Conservation (phyloP, 352 stramenopile genomes). For the Phytopythium delawarense region DNA sequence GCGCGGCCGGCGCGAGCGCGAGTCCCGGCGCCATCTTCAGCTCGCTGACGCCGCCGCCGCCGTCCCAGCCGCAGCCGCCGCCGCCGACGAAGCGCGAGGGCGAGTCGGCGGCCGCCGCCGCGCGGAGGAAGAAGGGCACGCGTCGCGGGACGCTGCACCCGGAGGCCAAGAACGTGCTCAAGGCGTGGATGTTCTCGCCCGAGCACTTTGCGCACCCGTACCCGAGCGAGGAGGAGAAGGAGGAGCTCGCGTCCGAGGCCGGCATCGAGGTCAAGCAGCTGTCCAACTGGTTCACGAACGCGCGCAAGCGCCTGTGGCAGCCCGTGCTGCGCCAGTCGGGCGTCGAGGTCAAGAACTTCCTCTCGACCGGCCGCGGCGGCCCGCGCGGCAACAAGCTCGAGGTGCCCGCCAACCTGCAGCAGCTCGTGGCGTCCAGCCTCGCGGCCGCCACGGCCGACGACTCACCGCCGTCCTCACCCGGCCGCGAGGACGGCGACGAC, state of each 20-base stretch:
- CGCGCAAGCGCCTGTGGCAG: conserved; percentile 85
- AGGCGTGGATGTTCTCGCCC: conserved; percentile 88
- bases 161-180: conserved; percentile 83
- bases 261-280: conserved; percentile 88
- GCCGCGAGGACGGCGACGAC: background rate
- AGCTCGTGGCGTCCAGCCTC: conserved; percentile 47
- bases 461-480: conserved; percentile 14
- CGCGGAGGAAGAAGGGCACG: conserved; percentile 62
- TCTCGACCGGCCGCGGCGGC: conserved; percentile 76
- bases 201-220: conserved; percentile 87
- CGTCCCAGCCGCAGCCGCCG: conserved; percentile 18
- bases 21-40: conserved; percentile 21
- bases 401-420: conserved; percentile 54
- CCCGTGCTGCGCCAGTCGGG: conserved; percentile 80
- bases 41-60: conserved; percentile 16
- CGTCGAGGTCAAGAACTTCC: conserved; percentile 88
- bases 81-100: conserved; percentile 1
- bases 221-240: conserved; percentile 86
- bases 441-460: conserved; percentile 11
- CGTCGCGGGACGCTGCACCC: conserved; percentile 77
- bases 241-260: conserved; percentile 70
- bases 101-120: conserved; percentile 15
- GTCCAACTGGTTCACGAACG: conserved; percentile 89
- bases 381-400: conserved; percentile 79
- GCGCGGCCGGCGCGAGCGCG: background rate